These are phyloP conservation scores for Cystoderma amianthinum DNA, from an alignment of 768 basidiomycete species.

Conservation along the genomic window DNA sequence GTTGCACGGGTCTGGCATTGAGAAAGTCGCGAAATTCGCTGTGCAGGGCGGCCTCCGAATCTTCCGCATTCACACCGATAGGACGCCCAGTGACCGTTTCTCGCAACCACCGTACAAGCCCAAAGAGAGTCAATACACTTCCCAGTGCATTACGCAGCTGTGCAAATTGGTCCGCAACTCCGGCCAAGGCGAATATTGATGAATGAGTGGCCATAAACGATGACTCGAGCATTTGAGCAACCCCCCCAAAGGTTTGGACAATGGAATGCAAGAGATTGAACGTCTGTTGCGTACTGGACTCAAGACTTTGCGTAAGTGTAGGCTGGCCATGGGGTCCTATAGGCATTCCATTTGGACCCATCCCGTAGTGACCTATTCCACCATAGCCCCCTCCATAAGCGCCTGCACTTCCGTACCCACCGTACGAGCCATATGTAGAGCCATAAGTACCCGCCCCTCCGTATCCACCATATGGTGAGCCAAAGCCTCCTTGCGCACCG, in stretches of 20 bases:
- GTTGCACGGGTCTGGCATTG: conserved; percentile 42
- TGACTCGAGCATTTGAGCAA: conserved; percentile 89
- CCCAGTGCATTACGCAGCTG: conserved; percentile 89
- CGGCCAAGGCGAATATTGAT: conserved; percentile 92
- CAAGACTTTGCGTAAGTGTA: conserved; percentile 73
- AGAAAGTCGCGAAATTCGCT: conserved; percentile 76
- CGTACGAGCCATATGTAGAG: conserved; percentile 21
- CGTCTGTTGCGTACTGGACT: conserved; percentile 77
- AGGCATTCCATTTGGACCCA: conserved; percentile 32
- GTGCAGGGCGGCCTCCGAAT: conserved; percentile 31
- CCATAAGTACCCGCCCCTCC: conserved; percentile 33
- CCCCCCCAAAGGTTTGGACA: conserved; percentile 84
- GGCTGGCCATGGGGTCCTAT: conserved; percentile 34
- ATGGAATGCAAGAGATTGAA: conserved; percentile 88
- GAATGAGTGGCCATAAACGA: conserved; percentile 93
- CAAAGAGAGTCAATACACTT: conserved; percentile 89
- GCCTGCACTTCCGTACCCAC: conserved; percentile 18
- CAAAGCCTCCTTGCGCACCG: conserved; percentile 11
- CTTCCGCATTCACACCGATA: no score
- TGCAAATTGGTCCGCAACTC: conserved; percentile 91
- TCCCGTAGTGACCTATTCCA: conserved; percentile 12
- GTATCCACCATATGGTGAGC: conserved; percentile 13
- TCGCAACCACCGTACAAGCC: conserved; percentile 80
- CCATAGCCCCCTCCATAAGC: conserved; percentile 20
- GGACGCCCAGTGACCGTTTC: conserved; percentile 44